phyloP scores from a whole-genome alignment of 1,284 basidiomycete genomes.

The Papiliotrema nemorosa region DNA sequence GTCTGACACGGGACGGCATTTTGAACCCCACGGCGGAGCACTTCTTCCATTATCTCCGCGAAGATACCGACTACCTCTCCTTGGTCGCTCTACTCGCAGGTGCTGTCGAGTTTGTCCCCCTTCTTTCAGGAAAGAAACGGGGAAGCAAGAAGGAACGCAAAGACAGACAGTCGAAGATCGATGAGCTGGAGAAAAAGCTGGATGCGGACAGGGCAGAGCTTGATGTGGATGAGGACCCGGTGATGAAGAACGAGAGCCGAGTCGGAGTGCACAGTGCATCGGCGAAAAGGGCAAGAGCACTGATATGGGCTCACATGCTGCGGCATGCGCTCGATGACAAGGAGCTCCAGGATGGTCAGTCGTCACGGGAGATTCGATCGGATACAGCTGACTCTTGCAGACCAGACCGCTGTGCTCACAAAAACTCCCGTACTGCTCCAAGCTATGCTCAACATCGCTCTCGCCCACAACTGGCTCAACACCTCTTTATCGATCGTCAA shows the following conservation, averaged over 20 bases:
- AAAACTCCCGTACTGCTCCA: constrained; percentile 71
- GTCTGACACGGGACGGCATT: constrained; percentile 90
- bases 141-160: constrained; percentile 47
- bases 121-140: constrained; percentile 32
- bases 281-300: constrained; percentile 59
- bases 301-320: constrained; percentile 84
- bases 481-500: constrained; percentile 76
- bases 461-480: constrained; percentile 87
- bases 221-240: constrained; percentile 30
- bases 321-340: constrained; percentile 63
- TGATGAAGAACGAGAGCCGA: constrained; percentile 31
- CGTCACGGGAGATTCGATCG: constrained; percentile 14
- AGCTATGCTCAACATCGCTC: constrained; percentile 76
- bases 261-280: constrained; percentile 32
- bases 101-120: constrained; percentile 60
- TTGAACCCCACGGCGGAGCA: constrained; percentile 76
- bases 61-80: constrained; percentile 72
- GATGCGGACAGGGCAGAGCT: constrained; percentile 53
- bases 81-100: constrained; percentile 71
- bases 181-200: constrained; percentile 60
- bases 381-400: constrained; percentile 45
- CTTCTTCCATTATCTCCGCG: constrained; percentile 84
- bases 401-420: constrained; percentile 65
- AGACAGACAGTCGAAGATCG: constrained; percentile 52
- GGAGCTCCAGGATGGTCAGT: constrained; percentile 62